Base-by-base conservation (phyloP, 2,329 filamentous ascomycete species). In the Pseudogymnoascus sp. region DNA sequence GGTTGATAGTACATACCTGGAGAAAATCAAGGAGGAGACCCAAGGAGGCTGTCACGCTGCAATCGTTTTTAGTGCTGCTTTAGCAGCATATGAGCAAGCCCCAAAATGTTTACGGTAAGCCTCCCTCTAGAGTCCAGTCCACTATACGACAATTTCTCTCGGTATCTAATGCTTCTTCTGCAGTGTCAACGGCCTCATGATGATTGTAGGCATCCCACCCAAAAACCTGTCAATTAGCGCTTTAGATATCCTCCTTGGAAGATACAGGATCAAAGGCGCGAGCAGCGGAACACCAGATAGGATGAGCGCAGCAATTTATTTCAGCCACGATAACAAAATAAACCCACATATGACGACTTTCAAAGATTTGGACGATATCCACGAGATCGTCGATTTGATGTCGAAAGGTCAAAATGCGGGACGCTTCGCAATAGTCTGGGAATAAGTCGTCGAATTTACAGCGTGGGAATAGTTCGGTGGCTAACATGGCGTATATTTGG, bases 371-470 rank as follows among this genome's bases (percentile, higher is more conserved):
- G 66, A 68, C 16, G 63, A 68, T 28, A 65, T 68, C 12, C 64
- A 67, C 7, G 66, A 68, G 62, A 68, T 67, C 65, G 60, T 68
- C 36, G 66, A 67, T 61, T 59, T 53, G 3, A 63, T 67, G 64
- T 43, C 56, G 21, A 63, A 61, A 38, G 66, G 66, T 3, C 67
- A 68, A 31, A 63, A 62, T 14, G 42, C 37, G 7, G 66, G 67
- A 37, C 65, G 66, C 61, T 49, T 67, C 18, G 67, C 63, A 18
- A 64, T 68, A n/a, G 53, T 28, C 31, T 62, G 38, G 38, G 38
- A 40, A 40, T 40, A 40, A 18, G n/a, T 40, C 38, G n/a, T 18
- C n/a, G n/a, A 40, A 40, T 40, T 40, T 40, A 40, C 36, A 40
- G n/a, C 38, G n/a, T 56, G 37, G 37, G 18, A 40, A 40, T 40